Base-by-base conservation (phyloP, 192 early-diverging fungal species). In the Pecoramyces ruminantium region DNA sequence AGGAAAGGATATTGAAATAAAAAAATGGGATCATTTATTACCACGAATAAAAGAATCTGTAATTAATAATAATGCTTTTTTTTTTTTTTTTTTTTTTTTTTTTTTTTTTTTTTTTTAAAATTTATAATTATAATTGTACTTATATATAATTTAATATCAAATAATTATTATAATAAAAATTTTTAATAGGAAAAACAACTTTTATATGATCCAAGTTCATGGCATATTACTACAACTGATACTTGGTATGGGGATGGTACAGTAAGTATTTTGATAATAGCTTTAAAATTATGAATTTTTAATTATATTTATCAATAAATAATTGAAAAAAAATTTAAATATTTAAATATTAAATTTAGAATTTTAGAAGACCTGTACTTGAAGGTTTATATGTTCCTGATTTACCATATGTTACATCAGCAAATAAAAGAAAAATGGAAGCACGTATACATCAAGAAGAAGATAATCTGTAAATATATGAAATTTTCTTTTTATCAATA, bases 381-480 rank as follows among this genome's bases (percentile, higher is more conserved):
- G 58, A 82, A 58, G 82, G 82, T 16, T 81, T 82, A 38, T 82
- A 40, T 80, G 82, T 80, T 40, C 78, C 78, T 2, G 29, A 77
- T 38, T n/a, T 81, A 15, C 82, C 82, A 29, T 39, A 38, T 28
- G 39, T 82, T 14, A 77, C 80, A 1, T 27, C 78, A 13, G 30
- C 42, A 80, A 82, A 82, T 28, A 67, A 77, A 28, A 77, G 77
- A 18, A 28, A 80, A 77, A 29, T 82, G 38, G 21, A 80, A 34
- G 38, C 34, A 29, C 27, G 82, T 78, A 77, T 82, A 29, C 16
- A 40, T 16, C 79, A 67, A 27, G 81, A 79, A 58, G 79, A 82
- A 77, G 79, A 38, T 14, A 39, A 77, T 28, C 13, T 42, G 21
- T 77, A 28, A 13, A 78, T 79, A 80, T 82, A 82, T 78, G 18